Evolutionary conservation across 2,329 filamentous ascomycete genomes (phyloP), one percentile per base, ranked within the genome.

Genomic region (Colletotrichum limetticola): DNA sequence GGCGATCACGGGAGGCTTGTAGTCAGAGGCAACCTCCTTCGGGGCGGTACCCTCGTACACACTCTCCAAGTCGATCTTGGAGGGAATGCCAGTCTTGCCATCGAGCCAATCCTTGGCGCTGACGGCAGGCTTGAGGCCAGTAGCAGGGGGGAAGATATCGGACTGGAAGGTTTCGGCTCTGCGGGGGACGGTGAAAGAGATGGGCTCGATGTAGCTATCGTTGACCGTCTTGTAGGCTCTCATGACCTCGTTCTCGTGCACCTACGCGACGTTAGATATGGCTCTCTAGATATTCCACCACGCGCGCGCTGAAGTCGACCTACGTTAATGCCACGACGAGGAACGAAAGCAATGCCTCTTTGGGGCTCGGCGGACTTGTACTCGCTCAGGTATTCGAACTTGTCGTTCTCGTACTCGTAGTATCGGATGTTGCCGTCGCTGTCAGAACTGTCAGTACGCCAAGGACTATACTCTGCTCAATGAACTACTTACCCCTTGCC

Each of bases 391-490:
- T 94, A 98, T 84, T 99, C 96, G 81, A 99, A 98, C 84, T 98
- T 98, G 88, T 98, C 96, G 85, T 98, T 97, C 81, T 97, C 94
- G 80, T 97, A 97, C 85, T 99, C 97, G 83, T 94, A 99, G 88
- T 99, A 99, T 76, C 97, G 95, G 80, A 99, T 99, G 85, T 99
- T 99, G 80, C 97, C 97, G 81, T 99, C 97, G 83, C 94, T 97
- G 75, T 19, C 35, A 24, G 8, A n/a, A 11, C n/a, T n/a, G 61
- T 80, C 75, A 79, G 76, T n/a, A 76, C 30, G 14, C 4, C 16
- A 46, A 35, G 35, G 5, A 24, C 5, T 12, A 14, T 5, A 58
- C 4, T 46, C 16, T 24, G 30, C 30, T 5, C 9, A 14, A 28
- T 19, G 5, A 22, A 11, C 32, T n/a, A 85, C 93, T 86, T 84